Evolutionary conservation across 768 basidiomycete genomes (phyloP), one percentile per base, ranked within the genome.

Genomic region (Panaeolus cyanescens): DNA sequence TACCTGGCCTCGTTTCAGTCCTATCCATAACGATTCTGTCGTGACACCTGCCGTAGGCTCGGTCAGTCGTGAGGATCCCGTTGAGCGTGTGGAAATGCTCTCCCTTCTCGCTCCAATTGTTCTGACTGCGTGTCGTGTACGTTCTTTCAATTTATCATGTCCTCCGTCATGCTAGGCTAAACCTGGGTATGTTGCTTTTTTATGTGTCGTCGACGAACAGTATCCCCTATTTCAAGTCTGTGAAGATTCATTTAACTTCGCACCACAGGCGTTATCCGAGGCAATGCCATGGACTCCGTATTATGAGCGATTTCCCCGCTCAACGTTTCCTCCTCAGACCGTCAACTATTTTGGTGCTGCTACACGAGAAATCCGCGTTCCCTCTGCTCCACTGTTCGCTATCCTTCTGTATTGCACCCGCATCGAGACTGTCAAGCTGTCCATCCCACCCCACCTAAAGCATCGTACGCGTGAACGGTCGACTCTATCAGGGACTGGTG

Each of bases 111-210:
- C 70, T n/a, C 81, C 83, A n/a, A 76, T 78, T 55, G 79, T 80
- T 9, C 77, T 82, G 64, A 80, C 81, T 13, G 79, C 79, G 25
- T 84, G 82, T 66, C 78, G 80, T 5, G 84, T 85, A 61, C 19
- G 83, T 75, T 20, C 37, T 59, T 55, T 56, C 31, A 28, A 50
- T 50, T 13, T 30, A 28, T 50, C 45, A 50, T 28, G 39, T 42
- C 19, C 39, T n/a, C 5, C 39, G 39, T 40, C 17, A 22, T 42
- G 5, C 39, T 42, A 50, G 25, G 25, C 45, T 50, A 50, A 50
- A 50, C 45, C 20, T 13, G 33, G 58, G 42, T 59, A 20, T 33
- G 12, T 53, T 20, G 20, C 20, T 22, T 31, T 62, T 39, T 28
- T n/a, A 8, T 6, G 4, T 31, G 61, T 72, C 69, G 68, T 62